Conservation (phyloP, 176 grass and related monocot genomes). For the Carex littledalei region DNA sequence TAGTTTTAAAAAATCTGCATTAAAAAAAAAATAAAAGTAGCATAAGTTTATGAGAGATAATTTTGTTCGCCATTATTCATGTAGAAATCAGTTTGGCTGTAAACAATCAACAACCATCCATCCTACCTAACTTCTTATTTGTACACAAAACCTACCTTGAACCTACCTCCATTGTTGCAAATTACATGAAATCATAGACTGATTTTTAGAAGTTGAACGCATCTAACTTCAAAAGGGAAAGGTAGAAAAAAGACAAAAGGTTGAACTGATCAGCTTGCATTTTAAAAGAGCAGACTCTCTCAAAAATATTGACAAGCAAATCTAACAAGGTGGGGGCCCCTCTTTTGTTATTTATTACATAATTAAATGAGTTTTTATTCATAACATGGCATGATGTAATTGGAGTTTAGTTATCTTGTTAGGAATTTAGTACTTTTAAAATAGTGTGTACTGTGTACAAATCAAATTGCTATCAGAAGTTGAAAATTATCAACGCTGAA, state of each 20-base stretch:
- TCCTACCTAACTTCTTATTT: constrained; percentile 7
- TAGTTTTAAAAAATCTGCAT: background rate
- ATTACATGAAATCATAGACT: background rate
- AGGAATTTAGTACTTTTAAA: background rate
- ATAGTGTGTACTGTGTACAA: background rate
- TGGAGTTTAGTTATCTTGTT: background rate
- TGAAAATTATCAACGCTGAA: background rate
- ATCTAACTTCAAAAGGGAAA: background rate
- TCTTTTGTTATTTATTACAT: background rate
- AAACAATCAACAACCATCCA: constrained; percentile 19
- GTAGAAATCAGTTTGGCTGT: background rate
- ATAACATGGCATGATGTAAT: background rate
- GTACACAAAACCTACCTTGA: constrained; percentile 7
- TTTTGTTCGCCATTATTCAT: background rate
- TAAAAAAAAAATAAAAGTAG: background rate
- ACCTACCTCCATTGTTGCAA: constrained; percentile 7
- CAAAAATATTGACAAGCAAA: background rate
- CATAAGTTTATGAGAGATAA: background rate
- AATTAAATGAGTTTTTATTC: background rate
- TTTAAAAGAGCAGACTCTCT: background rate
- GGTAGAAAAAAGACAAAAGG: background rate
- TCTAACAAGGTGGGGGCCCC: background rate
- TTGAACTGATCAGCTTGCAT: background rate
- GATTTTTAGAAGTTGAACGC: background rate
- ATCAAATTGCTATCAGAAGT: background rate